phyloP scores from a whole-genome alignment of 345 rosid species.

The Aquilaria sinensis region DNA sequence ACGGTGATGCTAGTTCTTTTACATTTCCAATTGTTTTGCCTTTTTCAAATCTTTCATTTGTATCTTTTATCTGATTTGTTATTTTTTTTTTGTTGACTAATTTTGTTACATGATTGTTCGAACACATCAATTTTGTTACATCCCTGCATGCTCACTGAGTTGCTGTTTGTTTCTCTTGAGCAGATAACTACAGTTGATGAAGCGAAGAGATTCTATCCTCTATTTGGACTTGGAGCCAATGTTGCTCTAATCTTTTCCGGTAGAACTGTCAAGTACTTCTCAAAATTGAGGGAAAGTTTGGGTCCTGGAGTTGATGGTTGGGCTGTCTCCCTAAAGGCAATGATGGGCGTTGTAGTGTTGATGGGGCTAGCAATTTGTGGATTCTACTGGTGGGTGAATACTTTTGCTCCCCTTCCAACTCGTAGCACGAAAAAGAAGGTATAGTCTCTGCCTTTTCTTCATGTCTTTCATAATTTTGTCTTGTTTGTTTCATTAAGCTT shows the following conservation, averaged over 20 bases:
- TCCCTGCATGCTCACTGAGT: no score
- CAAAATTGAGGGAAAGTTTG: constrained; percentile 72
- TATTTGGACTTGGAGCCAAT: constrained; percentile 94
- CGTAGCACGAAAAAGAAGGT: constrained; percentile 99
- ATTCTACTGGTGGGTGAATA: constrained; percentile 95
- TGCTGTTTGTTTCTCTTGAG: constrained; percentile 16
- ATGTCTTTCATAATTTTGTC: constrained; percentile 8
- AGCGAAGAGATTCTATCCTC: constrained; percentile 93
- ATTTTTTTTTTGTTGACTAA: no score
- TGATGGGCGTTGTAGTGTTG: constrained; percentile 94
- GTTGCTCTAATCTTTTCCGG: constrained; percentile 92
- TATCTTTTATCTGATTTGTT: no score
- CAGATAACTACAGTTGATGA: constrained; percentile 96
- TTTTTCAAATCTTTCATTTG: no score
- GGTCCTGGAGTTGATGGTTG: constrained; percentile 99
- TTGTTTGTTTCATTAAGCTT: constrained; percentile 1
- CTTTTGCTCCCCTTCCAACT: constrained; percentile 67
- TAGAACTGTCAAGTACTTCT: constrained; percentile 92
- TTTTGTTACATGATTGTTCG: no score
- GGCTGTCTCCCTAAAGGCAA: constrained; percentile 88
- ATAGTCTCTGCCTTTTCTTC: constrained; percentile 8
- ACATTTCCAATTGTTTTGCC: no score
- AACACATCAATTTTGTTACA: no score
- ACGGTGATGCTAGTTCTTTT: no score
- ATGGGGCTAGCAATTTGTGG: constrained; percentile 83